Percentiles rank a stretch among this genome's conserved stretches.
Evolutionary conservation across 805 yeast species (phyloP).

Genomic region (Kuraishia piskuri): DNA sequence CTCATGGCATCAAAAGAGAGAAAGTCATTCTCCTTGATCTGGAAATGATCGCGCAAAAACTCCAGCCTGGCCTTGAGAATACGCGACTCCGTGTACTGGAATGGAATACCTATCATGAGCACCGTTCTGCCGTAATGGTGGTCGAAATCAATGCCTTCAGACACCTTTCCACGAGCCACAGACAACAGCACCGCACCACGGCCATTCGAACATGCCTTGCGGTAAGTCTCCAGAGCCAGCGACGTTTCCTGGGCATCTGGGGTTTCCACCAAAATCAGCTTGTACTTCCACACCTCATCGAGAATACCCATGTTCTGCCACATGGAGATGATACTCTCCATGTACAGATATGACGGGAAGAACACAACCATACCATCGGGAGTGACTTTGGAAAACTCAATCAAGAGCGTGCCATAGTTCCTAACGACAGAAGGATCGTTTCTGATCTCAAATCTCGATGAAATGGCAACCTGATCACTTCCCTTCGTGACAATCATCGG

Average conservation of each 20-base stretch:
- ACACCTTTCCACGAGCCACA: conserved; percentile 98
- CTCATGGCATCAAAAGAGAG: conserved; percentile 98
- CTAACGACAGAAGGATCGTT: conserved; percentile 97
- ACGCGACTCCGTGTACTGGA: conserved; percentile 96
- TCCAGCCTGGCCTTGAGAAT: conserved; percentile 92
- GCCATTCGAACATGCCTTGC: conserved; percentile 96
- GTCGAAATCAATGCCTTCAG: conserved; percentile 98
- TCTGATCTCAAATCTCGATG: conserved; percentile 92
- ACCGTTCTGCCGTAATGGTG: conserved; percentile 98
- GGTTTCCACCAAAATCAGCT: conserved; percentile 89
- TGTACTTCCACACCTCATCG: conserved; percentile 98
- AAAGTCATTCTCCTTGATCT: conserved; percentile 89
- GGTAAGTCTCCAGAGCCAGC: conserved; percentile 86
- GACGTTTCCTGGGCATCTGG: conserved; percentile 99
- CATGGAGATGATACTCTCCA: conserved; percentile 97
- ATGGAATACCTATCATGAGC: conserved; percentile 97
- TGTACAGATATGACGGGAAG: conserved; percentile 92
- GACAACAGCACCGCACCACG: conserved; percentile 94
- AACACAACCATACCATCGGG: conserved; percentile 98
- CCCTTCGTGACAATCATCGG: conserved; percentile 97
- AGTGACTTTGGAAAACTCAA: conserved; percentile 89
- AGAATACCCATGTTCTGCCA: conserved; percentile 98
- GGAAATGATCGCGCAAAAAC: conserved; percentile 85
- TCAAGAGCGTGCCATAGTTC: conserved; percentile 86
- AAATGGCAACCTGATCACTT: conserved; percentile 94